These are phyloP conservation scores for Flaveria linearis DNA, from an alignment of 129 eudicot genomes.

Conservation along the genomic window DNA sequence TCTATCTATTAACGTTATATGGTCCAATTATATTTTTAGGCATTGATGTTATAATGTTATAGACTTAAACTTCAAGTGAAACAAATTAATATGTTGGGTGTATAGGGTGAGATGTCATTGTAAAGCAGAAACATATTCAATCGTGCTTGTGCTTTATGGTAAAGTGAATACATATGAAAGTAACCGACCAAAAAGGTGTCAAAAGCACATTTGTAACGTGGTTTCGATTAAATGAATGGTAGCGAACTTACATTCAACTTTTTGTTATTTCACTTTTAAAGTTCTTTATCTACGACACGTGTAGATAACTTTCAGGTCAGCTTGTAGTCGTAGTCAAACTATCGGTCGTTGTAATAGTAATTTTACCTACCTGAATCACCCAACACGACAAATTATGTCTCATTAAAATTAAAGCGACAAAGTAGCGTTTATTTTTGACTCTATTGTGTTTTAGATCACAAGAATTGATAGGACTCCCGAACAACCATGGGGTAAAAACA, in stretches of 20 bases:
- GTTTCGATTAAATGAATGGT: slow-evolving; percentile 7
- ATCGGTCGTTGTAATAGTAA: not conserved
- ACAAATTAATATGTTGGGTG: not conserved
- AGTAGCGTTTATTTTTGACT: not conserved
- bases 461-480: not conserved
- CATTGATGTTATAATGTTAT: too few relatives aligned
- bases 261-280: slow-evolving; percentile 13
- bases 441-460: too few relatives aligned
- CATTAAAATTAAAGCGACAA: not conserved
- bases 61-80: not conserved
- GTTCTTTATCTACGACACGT: not conserved
- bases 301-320: not conserved
- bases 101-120: slow-evolving; percentile 20
- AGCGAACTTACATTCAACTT: not conserved
- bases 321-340: not conserved
- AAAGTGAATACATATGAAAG: slow-evolving; percentile 10
- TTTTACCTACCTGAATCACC: slow-evolving; percentile 2
- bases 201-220: slow-evolving; percentile 12
- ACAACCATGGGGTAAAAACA: not conserved
- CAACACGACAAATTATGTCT: slow-evolving; percentile 16
- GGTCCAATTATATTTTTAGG: too few relatives aligned
- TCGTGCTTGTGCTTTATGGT: slow-evolving; percentile 7
- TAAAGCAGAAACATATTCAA: slow-evolving; percentile 2
- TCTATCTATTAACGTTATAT: too few relatives aligned
- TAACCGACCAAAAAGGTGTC: slow-evolving; percentile 27